A percentile compares a stretch with the other conserved stretches of the same genome.
Evolutionary conservation across 2,329 filamentous ascomycete genomes (phyloP).

Genomic region (Scedosporium boydii): DNA sequence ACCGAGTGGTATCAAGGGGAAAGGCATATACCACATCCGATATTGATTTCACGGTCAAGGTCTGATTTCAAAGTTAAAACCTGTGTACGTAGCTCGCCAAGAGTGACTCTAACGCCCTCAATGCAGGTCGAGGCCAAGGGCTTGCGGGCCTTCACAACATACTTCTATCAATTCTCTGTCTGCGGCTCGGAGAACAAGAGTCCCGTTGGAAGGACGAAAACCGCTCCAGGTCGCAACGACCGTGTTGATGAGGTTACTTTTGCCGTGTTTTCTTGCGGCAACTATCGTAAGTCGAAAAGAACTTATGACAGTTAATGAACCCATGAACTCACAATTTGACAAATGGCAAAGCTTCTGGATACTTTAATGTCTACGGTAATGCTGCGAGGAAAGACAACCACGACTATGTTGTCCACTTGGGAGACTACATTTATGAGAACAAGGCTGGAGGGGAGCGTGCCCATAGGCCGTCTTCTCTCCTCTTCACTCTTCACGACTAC

Average conservation of each 20-base stretch:
- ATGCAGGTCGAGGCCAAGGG: slow-evolving; percentile 50
- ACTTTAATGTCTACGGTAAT: slow-evolving; percentile 51
- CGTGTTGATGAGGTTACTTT: slow-evolving; percentile 48
- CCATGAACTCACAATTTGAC: not conserved
- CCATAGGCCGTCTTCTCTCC: slow-evolving; percentile 17
- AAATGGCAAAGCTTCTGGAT: not conserved
- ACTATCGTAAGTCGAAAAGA: slow-evolving; percentile 40
- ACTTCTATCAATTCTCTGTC: slow-evolving; percentile 61
- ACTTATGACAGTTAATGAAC: not conserved
- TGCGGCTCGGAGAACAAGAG: slow-evolving; percentile 54
- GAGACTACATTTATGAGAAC: slow-evolving; percentile 58
- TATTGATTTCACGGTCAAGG: slow-evolving; percentile 68
- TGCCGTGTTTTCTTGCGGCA: slow-evolving; percentile 63
- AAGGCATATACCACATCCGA: slow-evolving; percentile 61
- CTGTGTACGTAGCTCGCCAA: not conserved
- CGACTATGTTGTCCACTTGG: slow-evolving; percentile 50
- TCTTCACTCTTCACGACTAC: slow-evolving; percentile 31
- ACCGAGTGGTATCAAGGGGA: slow-evolving; percentile 42
- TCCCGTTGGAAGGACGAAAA: slow-evolving; percentile 60
- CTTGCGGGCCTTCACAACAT: slow-evolving; percentile 53
- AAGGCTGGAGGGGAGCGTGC: slow-evolving; percentile 17
- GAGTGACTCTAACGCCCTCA: slow-evolving; percentile 15
- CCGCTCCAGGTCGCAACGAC: slow-evolving; percentile 48
- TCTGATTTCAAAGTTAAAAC: slow-evolving; percentile 15
- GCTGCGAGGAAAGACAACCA: slow-evolving; percentile 48